Evolutionary conservation across 1,284 basidiomycete genomes (phyloP), one percentile per base, ranked within the genome.

Genomic region (Cystobasidium sp.): DNA sequence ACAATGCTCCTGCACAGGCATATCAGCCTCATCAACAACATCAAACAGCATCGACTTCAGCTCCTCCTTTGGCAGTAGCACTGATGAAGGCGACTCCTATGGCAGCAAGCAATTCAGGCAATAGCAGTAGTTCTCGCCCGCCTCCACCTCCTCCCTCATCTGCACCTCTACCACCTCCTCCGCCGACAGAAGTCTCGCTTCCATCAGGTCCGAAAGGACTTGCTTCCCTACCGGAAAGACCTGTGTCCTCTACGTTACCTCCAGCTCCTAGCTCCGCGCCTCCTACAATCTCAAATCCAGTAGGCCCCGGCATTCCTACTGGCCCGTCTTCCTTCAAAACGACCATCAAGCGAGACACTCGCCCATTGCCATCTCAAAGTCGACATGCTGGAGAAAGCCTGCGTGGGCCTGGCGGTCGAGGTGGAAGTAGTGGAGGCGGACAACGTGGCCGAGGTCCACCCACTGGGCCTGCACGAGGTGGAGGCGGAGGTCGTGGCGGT

Each of bases 1-100:
- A 24, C 8, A 39, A 55, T n/a, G 37, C 49, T 22, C 41, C 16
- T 10, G 52, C 52, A 24, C 52, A 39, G 55, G 43, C 41, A 6
- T n/a, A 62, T 20, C 58, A 24, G 24, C 67, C 16, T 10, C 41
- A 16, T 41, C 68, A 70, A 44, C 56, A 44, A 4, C 39, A 53
- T 20, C 63, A 65, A 16, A n/a, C 51, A 12, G 18, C 70, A 7
- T 16, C 31, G 22, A 24, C 22, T 7, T 31, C 52, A n/a, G 49
- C 52, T 3, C 63, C 63, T 22, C 63, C 52, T 22, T 44, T 66
- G 18, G 70, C 70, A 18, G 62, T 66, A 46, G 62, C 70, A 6
- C 31, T 61, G 16, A 73, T 66, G 62, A 73, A 56, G 39, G 53
- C 70, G 3, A 53, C 68, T 12, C 58, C 68, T 41, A 70, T 70